phyloP scores from a whole-genome alignment of 768 basidiomycete genomes.

The Mrakia hoshinonis region DNA sequence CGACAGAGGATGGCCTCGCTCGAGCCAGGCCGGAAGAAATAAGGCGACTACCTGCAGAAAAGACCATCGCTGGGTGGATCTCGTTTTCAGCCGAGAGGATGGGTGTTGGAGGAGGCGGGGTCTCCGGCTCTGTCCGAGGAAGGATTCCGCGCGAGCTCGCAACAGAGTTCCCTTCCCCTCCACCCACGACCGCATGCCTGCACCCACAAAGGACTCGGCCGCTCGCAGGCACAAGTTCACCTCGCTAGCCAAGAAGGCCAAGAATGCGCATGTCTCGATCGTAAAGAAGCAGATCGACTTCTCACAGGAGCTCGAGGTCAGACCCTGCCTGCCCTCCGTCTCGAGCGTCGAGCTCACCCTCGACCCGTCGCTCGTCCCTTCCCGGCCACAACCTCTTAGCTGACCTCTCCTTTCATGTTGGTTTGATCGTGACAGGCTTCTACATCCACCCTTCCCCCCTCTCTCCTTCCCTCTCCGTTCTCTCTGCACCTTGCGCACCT shows the following conservation, averaged over 20 bases:
- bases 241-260: constrained; percentile 2
- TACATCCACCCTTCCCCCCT: constrained; percentile 12
- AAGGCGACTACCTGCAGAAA: no score
- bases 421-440: not conserved
- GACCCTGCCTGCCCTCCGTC: not conserved
- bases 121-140: not conserved
- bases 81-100: no score
- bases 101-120: no score
- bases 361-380: not conserved
- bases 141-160: not conserved
- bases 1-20: no score
- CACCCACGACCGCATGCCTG: constrained; percentile 9
- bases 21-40: no score
- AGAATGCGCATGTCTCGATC: constrained; percentile 6
- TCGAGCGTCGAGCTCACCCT: not conserved
- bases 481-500: constrained; percentile 36
- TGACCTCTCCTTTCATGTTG: not conserved
- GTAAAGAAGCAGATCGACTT: constrained; percentile 19
- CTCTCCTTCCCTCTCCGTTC: constrained; percentile 19
- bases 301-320: constrained; percentile 10
- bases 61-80: no score
- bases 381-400: not conserved
- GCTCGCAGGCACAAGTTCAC: constrained; percentile 25
- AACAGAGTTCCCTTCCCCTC: not conserved
- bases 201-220: constrained; percentile 16